phyloP scores from a whole-genome alignment of 176 grass and related monocot species.

The Cymbopogon citratus region DNA sequence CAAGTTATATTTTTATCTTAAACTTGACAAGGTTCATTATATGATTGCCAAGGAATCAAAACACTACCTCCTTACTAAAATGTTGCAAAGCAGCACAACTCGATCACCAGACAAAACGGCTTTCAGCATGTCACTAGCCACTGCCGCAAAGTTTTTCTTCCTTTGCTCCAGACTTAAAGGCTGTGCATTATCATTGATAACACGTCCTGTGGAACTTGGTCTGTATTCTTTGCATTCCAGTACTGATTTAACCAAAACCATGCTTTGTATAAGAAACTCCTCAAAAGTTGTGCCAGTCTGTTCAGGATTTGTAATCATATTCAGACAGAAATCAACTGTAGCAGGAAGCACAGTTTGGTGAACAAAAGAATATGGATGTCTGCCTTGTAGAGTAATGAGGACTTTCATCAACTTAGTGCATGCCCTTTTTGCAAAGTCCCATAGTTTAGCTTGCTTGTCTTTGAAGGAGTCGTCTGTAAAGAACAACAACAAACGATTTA shows the following conservation, averaged over 20 bases:
- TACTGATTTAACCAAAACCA: constrained; percentile 86
- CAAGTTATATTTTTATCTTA: background rate
- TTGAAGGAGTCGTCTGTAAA: constrained; percentile 69
- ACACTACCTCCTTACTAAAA: constrained; percentile 87
- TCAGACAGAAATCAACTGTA: constrained; percentile 76
- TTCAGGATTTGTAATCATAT: constrained; percentile 86
- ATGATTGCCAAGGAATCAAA: constrained; percentile 23
- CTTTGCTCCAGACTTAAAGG: constrained; percentile 76
- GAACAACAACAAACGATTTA: constrained; percentile 15
- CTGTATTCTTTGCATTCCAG: constrained; percentile 98
- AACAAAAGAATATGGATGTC: constrained; percentile 91
- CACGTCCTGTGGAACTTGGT: constrained; percentile 62
- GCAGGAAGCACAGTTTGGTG: constrained; percentile 67
- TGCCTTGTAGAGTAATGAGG: constrained; percentile 63
- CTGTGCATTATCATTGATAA: constrained; percentile 52
- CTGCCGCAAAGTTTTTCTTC: constrained; percentile 66
- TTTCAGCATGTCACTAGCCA: constrained; percentile 76
- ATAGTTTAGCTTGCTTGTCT: constrained; percentile 72
- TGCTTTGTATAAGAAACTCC: constrained; percentile 90
- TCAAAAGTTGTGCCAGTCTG: constrained; percentile 63
- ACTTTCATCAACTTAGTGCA: constrained; percentile 96
- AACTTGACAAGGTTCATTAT: background rate
- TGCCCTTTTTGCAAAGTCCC: constrained; percentile 78
- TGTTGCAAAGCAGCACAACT: constrained; percentile 80
- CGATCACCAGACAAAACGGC: constrained; percentile 68